These are phyloP conservation scores for Geotrichum phurueaensis DNA, from an alignment of 1,139 yeast species.

Conservation along the genomic window DNA sequence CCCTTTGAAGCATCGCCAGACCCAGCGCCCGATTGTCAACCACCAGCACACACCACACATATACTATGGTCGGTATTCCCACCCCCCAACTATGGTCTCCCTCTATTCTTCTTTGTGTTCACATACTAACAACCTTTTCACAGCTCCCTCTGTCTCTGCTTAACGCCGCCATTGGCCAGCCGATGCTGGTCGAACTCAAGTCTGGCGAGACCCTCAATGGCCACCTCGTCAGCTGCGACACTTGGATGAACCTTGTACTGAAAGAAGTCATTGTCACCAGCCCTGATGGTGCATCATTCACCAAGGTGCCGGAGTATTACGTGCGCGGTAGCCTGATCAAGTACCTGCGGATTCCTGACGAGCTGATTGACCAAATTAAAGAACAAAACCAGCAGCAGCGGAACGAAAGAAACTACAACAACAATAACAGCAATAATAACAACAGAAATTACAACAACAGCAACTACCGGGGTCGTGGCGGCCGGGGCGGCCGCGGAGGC, in stretches of 20 bases:
- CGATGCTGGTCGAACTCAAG: slow-evolving; percentile 83
- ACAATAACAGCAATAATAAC: slow-evolving; percentile 19
- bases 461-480: slow-evolving; percentile 21
- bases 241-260: slow-evolving; percentile 92
- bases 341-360: slow-evolving; percentile 57
- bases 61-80: not conserved
- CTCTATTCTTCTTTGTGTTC: not conserved
- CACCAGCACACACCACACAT: not conserved
- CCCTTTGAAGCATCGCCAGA: not conserved
- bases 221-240: slow-evolving; percentile 76
- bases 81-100: not conserved
- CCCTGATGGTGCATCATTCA: slow-evolving; percentile 59
- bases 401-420: slow-evolving; percentile 39
- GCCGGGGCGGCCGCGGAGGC: slow-evolving; percentile 23
- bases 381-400: slow-evolving; percentile 63
- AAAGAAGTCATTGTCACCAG: slow-evolving; percentile 71
- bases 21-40: not conserved
- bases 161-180: slow-evolving; percentile 87
- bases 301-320: slow-evolving; percentile 69
- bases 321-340: slow-evolving; percentile 80
- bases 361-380: slow-evolving; percentile 48
- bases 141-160: slow-evolving; percentile 83
- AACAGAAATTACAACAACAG: slow-evolving; percentile 21
- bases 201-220: slow-evolving; percentile 90
- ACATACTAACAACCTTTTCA: not conserved